These are phyloP conservation scores for Huntiella bhutanensis DNA, from an alignment of 2,329 filamentous ascomycete species.

Conservation along the genomic window DNA sequence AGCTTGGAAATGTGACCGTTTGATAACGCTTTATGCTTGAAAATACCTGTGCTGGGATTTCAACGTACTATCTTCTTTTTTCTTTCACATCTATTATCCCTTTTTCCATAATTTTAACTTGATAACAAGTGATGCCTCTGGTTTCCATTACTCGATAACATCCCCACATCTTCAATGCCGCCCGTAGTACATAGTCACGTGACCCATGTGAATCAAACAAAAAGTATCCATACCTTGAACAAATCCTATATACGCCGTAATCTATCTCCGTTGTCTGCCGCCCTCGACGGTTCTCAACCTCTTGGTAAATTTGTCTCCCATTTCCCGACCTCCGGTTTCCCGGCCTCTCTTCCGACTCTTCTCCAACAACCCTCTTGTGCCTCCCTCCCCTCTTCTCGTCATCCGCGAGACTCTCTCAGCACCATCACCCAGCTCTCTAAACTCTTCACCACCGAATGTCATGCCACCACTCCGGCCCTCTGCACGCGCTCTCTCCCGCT, in stretches of 20 bases:
- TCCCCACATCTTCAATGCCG: no score
- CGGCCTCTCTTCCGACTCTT: constrained; percentile 68
- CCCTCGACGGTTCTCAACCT: constrained; percentile 37
- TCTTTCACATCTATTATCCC: no score
- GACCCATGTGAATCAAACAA: background rate
- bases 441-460: constrained; percentile 79
- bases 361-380: constrained; percentile 47
- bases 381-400: constrained; percentile 46
- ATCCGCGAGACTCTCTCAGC: constrained; percentile 71
- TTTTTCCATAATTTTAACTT: background rate
- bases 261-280: constrained; percentile 19
- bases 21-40: no score
- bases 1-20: no score
- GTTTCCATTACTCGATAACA: constrained; percentile 9
- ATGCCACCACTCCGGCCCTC: constrained; percentile 28
- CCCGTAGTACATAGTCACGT: no score
- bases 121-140: no score
- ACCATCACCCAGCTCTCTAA: constrained; percentile 67
- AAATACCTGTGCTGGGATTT: no score
- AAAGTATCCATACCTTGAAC: background rate
- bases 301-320: constrained; percentile 61
- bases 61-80: no score
- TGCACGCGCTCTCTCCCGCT: constrained; percentile 39
- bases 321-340: constrained; percentile 44
- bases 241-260: background rate